Base-by-base conservation (phyloP, 148 eudicot species). In the Vaccinium corymbosum region DNA sequence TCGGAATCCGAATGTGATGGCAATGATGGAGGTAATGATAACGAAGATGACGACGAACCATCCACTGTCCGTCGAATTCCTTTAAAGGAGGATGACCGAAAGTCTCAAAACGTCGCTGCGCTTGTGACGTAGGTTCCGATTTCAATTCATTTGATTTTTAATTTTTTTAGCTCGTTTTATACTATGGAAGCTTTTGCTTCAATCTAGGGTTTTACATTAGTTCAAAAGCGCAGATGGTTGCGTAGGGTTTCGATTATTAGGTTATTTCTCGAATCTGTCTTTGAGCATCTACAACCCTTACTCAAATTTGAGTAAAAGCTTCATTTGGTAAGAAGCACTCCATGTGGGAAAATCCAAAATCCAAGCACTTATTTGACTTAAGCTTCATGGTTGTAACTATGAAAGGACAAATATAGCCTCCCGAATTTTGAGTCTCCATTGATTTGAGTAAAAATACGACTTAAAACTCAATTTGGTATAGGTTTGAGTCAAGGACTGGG, bases 31-130 rank as follows among this genome's bases (percentile, higher is more conserved):
- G 81, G 59, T 29, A 16, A 42, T 42, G 20, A 52, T 5, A 78
- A 59, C 1, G 88, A 70, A 8, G 82, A 68, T 2, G 88, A 78
- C 9, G 84, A 86, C 66, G 87, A 14, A 56, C 29, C 53, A 50
- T 56, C 72, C 68, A 32, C 72, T 50, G 49, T 29, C 14, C 53
- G 4, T 55, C 19, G 79, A 22, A 16, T 55, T 29, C 83, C 86
- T 77, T 61, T 25, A 5, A 25, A 84, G n/a, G 82, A 80, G n/a
- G 82, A 80, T 14, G 82, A 84, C 52, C 71, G 82, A 6, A 93
- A 92, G 75, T 90, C 94, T 1, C 88, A 85, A 73, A 93, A 91
- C 25, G 92, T 93, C 38, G 89, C 85, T 53, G 93, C 93, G 80
- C 92, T 93, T 79, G 84, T 93, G 64, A 90, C 93, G 94, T 93